Evolutionary conservation across 345 rosid species (phyloP).

Genomic region (Trapa bicornis): DNA sequence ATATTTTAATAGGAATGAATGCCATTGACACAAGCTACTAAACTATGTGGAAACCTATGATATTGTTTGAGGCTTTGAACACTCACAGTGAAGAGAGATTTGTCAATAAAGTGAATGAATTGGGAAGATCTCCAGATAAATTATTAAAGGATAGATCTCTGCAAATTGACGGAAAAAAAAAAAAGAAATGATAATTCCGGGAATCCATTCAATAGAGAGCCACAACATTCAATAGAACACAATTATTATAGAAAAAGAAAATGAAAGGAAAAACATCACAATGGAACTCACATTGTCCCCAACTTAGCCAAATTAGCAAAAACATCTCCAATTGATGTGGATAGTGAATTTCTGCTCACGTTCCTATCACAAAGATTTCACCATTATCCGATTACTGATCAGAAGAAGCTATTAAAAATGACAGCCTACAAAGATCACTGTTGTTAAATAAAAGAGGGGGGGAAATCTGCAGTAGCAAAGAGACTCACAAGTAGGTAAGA

Average conservation of each 20-base stretch:
- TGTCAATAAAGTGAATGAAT: constrained; percentile 54
- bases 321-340: constrained; percentile 54
- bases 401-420: constrained; percentile 3
- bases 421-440: not conserved
- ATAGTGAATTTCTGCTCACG: constrained; percentile 64
- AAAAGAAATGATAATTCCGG: not conserved
- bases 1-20: constrained; percentile 8
- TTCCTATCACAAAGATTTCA: constrained; percentile 33
- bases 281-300: constrained; percentile 45
- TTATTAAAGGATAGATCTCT: constrained; percentile 96
- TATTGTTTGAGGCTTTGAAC: not conserved
- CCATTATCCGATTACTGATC: not conserved
- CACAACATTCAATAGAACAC: not conserved
- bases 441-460: too few relatives aligned
- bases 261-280: not conserved
- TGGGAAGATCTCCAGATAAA: constrained; percentile 82
- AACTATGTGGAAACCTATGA: constrained; percentile 6
- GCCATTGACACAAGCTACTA: not conserved
- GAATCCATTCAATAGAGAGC: not conserved
- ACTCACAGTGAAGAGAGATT: constrained; percentile 76
- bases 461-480: not conserved
- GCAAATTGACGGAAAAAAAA: constrained; percentile 5
- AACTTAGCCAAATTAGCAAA: constrained; percentile 49
- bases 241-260: too few relatives aligned
- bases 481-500: constrained; percentile 69